Evolutionary conservation across 805 yeast species (phyloP).

Genomic region (Wickerhamomyces silvicola): DNA sequence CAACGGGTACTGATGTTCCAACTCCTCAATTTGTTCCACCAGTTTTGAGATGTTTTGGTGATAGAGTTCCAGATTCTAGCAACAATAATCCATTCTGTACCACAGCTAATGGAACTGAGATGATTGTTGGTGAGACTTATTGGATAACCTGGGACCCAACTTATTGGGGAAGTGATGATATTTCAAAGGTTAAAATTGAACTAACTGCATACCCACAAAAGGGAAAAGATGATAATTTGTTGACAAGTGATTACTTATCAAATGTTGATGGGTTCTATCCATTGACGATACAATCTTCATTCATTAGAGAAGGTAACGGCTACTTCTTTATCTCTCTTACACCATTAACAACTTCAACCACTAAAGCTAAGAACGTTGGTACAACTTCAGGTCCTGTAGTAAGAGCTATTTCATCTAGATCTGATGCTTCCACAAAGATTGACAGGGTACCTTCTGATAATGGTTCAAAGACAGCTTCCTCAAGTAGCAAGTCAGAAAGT

Average conservation of each 20-base stretch:
- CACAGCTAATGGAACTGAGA: conserved; percentile 33
- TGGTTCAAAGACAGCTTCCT: conserved; percentile 13
- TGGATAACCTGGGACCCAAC: conserved; percentile 45
- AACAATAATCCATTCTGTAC: conserved; percentile 35
- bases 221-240: conserved; percentile 27
- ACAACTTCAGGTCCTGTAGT: conserved; percentile 34
- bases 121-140: conserved; percentile 40
- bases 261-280: conserved; percentile 36
- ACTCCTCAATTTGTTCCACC: conserved; percentile 35
- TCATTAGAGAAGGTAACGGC: conserved; percentile 23
- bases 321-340: conserved; percentile 32
- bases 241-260: conserved; percentile 27
- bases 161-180: conserved; percentile 32
- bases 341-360: conserved; percentile 29
- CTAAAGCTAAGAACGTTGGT: conserved; percentile 32
- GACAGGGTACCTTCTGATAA: conserved; percentile 36
- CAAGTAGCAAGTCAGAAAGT: conserved; percentile 10
- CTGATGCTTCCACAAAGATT: conserved; percentile 27
- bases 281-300: conserved; percentile 26
- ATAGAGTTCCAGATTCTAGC: conserved; percentile 28
- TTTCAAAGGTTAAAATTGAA: conserved; percentile 28
- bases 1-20: conserved; percentile 29
- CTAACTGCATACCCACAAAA: conserved; percentile 29
- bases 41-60: conserved; percentile 38
- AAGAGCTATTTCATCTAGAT: conserved; percentile 26